Conservation (phyloP, 768 basidiomycete genomes). For the Psilocybe cyanescens region DNA sequence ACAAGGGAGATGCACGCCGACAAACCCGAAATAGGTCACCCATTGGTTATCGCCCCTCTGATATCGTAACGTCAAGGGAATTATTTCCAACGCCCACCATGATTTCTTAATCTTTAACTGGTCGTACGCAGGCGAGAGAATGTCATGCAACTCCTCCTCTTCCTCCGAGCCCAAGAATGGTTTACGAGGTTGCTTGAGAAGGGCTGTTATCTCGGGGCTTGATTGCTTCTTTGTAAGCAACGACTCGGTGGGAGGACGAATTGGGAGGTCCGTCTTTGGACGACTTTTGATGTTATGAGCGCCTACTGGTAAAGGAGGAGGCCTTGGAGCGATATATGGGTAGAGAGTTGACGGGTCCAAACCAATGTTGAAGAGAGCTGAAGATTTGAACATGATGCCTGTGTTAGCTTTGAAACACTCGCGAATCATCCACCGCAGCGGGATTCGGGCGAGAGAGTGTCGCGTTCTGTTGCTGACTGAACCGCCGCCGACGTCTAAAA, state of each 20-base stretch:
- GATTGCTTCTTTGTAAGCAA: slow-evolving; percentile 19
- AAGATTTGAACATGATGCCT: slow-evolving; percentile 62
- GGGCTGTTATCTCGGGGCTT: slow-evolving; percentile 17
- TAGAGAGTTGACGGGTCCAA: slow-evolving; percentile 52
- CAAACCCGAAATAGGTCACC: slow-evolving; percentile 38
- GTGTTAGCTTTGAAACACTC: slow-evolving; percentile 65
- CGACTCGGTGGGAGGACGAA: slow-evolving; percentile 23
- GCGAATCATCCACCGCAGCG: slow-evolving; percentile 75
- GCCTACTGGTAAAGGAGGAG: slow-evolving; percentile 33
- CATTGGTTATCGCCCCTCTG: slow-evolving; percentile 41
- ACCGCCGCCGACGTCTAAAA: slow-evolving; percentile 61
- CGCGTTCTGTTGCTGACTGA: slow-evolving; percentile 50
- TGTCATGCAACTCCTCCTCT: slow-evolving; percentile 66
- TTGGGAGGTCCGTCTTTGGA: slow-evolving; percentile 28
- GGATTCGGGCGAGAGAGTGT: slow-evolving; percentile 54
- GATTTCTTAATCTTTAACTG: slow-evolving; percentile 45
- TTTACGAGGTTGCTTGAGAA: slow-evolving; percentile 5
- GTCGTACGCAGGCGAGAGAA: slow-evolving; percentile 60
- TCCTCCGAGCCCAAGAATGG: slow-evolving; percentile 49
- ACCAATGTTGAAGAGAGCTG: slow-evolving; percentile 49
- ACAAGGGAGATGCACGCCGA: neutral
- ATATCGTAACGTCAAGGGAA: slow-evolving; percentile 46
- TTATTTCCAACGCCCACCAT: slow-evolving; percentile 76
- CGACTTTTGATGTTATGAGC: slow-evolving; percentile 27
- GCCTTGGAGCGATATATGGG: slow-evolving; percentile 41